These are phyloP conservation scores for Fomes fomentarius DNA, from an alignment of 1,284 basidiomycete species.

Conservation along the genomic window DNA sequence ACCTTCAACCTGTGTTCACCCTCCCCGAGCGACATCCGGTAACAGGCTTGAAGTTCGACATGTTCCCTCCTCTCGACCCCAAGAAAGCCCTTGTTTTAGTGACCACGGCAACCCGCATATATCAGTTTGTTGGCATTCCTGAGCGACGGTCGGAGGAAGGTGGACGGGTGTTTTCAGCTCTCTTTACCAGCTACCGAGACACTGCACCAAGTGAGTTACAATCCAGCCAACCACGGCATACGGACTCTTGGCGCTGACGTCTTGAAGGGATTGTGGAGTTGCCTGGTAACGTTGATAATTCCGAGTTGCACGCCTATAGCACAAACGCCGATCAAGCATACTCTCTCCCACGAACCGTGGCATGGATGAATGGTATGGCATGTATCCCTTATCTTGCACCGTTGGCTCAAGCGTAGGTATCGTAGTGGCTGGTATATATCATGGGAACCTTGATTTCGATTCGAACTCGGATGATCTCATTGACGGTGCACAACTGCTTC, in stretches of 20 bases:
- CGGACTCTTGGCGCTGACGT: conserved; percentile 27
- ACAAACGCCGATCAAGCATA: conserved; percentile 70
- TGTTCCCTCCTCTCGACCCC: conserved; percentile 66
- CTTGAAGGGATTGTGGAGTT: conserved; percentile 82
- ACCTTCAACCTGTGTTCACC: conserved; percentile 80
- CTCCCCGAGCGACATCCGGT: conserved; percentile 81
- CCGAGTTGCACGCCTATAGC: conserved; percentile 80
- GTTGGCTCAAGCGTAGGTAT: not conserved
- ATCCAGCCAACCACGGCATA: not conserved
- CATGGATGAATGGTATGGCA: conserved; percentile 87
- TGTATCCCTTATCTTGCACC: not conserved
- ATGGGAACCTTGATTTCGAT: conserved; percentile 75
- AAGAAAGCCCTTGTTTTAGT: conserved; percentile 73
- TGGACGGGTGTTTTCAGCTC: conserved; percentile 73
- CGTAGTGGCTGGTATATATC: conserved; percentile 82
- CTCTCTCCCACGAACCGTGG: conserved; percentile 69
- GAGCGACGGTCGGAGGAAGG: conserved; percentile 73
- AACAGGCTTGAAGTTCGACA: conserved; percentile 82
- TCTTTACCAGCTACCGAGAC: conserved; percentile 79
- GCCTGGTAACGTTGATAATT: conserved; percentile 73
- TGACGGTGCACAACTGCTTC: conserved; percentile 73
- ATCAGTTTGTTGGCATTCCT: conserved; percentile 82
- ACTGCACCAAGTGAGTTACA: conserved; percentile 74
- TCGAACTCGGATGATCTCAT: conserved; percentile 75
- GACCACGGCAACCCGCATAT: conserved; percentile 88